phyloP scores from a whole-genome alignment of 257 asterid genomes.

The Henckelia pumila region DNA sequence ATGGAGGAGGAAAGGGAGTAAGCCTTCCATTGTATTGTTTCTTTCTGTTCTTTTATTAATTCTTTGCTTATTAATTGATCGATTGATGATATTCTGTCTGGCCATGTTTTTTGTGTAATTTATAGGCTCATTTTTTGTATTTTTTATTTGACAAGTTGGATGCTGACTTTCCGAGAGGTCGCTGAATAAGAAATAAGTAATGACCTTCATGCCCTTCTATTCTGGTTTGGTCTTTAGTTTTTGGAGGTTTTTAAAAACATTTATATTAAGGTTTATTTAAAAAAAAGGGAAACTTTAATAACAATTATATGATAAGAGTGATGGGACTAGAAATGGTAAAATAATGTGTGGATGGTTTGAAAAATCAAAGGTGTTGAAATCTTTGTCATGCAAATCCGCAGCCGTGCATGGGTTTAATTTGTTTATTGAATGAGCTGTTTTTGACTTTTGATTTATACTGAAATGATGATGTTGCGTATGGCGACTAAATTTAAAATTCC shows the following conservation, averaged over 20 bases:
- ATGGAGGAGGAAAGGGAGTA: constrained; percentile 57
- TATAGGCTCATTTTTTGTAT: neutral
- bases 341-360: neutral
- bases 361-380: neutral
- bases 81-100: neutral
- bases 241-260: no score
- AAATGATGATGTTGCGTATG: no score
- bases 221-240: no score
- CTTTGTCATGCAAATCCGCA: neutral
- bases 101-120: neutral
- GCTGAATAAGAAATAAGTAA: no score
- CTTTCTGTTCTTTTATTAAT: neutral
- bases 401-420: neutral
- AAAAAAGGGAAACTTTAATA: no score
- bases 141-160: neutral
- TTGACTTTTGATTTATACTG: neutral
- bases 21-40: constrained; percentile 55
- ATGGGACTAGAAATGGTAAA: neutral
- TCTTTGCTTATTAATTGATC: neutral
- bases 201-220: neutral
- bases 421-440: neutral
- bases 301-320: no score
- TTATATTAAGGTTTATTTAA: no score
- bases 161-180: neutral
- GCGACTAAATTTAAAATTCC: no score